Evolutionary conservation across 345 rosid genomes (phyloP).

Genomic region (Gossypioides kirkii): DNA sequence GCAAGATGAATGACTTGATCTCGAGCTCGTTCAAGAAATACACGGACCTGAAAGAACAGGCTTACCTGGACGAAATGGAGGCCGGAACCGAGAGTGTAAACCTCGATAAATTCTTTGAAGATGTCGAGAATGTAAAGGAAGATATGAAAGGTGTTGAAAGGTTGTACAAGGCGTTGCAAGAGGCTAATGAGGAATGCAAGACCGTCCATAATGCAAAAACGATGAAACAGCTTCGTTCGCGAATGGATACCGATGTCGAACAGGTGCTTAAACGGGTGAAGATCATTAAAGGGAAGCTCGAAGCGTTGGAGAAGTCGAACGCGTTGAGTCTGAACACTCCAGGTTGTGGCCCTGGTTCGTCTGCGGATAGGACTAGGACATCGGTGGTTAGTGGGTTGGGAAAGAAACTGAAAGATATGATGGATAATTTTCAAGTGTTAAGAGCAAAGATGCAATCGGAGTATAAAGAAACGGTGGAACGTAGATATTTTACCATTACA

Average conservation of each 20-base stretch:
- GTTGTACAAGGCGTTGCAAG: slow-evolving; percentile 58
- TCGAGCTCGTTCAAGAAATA: slow-evolving; percentile 76
- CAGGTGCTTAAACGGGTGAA: slow-evolving; percentile 67
- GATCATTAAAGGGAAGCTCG: slow-evolving; percentile 60
- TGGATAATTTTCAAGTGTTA: slow-evolving; percentile 67
- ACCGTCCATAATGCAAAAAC: slow-evolving; percentile 53
- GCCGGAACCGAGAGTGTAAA: slow-evolving; percentile 51
- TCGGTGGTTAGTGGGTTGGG: slow-evolving; percentile 72
- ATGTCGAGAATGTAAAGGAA: slow-evolving; percentile 63
- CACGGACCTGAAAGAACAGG: slow-evolving; percentile 61
- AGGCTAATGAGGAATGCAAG: slow-evolving; percentile 72
- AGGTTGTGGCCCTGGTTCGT: slow-evolving; percentile 80
- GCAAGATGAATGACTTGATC: slow-evolving; percentile 74
- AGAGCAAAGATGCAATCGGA: slow-evolving; percentile 52
- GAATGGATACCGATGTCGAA: slow-evolving; percentile 58
- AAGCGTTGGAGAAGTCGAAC: slow-evolving; percentile 62
- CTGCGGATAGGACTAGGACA: slow-evolving; percentile 71
- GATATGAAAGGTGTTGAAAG: slow-evolving; percentile 56
- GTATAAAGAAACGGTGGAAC: slow-evolving; percentile 69
- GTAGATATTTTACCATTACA: slow-evolving; percentile 75
- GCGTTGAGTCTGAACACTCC: slow-evolving; percentile 49
- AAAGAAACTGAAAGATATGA: slow-evolving; percentile 66
- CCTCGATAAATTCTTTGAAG: slow-evolving; percentile 79
- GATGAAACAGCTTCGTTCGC: slow-evolving; percentile 49
- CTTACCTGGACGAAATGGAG: slow-evolving; percentile 52